These are phyloP conservation scores for Crithidia bombi DNA, from an alignment of 208 protist species.

Conservation along the genomic window DNA sequence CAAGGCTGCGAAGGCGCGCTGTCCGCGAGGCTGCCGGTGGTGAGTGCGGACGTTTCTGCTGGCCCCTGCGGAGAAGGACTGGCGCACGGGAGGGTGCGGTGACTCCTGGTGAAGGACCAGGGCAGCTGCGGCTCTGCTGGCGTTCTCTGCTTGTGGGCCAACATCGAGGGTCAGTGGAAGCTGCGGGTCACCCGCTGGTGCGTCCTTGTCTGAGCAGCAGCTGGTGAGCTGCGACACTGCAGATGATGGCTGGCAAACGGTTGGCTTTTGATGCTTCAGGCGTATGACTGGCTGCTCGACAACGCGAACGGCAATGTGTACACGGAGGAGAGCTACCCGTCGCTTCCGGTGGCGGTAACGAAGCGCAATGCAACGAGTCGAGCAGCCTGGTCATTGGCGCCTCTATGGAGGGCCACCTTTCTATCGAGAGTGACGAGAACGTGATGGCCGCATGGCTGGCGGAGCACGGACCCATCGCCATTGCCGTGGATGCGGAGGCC, in stretches of 20 bases:
- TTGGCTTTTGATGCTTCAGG: slow-evolving; percentile 87
- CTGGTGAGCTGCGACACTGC: slow-evolving; percentile 93
- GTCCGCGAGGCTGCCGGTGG: slow-evolving; percentile 3
- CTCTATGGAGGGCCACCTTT: slow-evolving; percentile 53
- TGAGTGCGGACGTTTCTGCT: slow-evolving; percentile 2
- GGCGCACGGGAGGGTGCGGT: slow-evolving; percentile 86
- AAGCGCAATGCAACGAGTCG: slow-evolving; percentile 43
- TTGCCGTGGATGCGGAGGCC: slow-evolving; percentile 85
- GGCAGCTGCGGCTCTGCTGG: slow-evolving; percentile 95
- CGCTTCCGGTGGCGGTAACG: slow-evolving; percentile 44
- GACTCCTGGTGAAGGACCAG: slow-evolving; percentile 94
- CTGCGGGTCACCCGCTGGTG: slow-evolving; percentile 56
- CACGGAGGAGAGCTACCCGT: slow-evolving; percentile 84
- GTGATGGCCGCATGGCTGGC: slow-evolving; percentile 71
- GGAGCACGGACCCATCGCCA: slow-evolving; percentile 70
- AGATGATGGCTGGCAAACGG: slow-evolving; percentile 87
- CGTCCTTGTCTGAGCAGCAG: slow-evolving; percentile 93
- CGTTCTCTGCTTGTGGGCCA: slow-evolving; percentile 88
- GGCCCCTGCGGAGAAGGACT: slow-evolving; percentile 51
- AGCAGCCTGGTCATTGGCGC: slow-evolving; percentile 53
- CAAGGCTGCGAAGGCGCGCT: slow-evolving; percentile 21
- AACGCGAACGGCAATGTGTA: slow-evolving; percentile 66
- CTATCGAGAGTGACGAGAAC: slow-evolving; percentile 62
- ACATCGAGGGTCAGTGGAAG: slow-evolving; percentile 71
- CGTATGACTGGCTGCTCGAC: slow-evolving; percentile 72